Percentiles rank a stretch among this genome's conserved stretches.
Evolutionary conservation across 2,329 filamentous ascomycete genomes (phyloP).

Genomic region (Diaporthe sp.): DNA sequence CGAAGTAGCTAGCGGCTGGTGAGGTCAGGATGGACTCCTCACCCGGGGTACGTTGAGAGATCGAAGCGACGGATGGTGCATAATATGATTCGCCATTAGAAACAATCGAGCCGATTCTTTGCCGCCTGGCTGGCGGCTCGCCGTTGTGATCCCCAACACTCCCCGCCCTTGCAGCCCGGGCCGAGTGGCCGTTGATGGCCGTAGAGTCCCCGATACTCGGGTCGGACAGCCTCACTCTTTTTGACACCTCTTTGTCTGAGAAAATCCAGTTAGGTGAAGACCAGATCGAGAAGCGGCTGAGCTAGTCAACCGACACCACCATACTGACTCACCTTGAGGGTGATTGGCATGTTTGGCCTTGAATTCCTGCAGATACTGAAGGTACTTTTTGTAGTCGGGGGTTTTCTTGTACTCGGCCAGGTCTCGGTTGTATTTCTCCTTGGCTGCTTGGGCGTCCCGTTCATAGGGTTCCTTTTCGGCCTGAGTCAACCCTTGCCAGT

Average conservation of each 20-base stretch:
- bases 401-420: constrained; percentile 85
- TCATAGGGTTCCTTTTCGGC: constrained; percentile 81
- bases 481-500: constrained; percentile 80
- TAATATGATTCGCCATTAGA: constrained; percentile 62
- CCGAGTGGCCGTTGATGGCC: constrained; percentile 61
- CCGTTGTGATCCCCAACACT: constrained; percentile 27
- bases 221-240: constrained; percentile 63
- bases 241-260: constrained; percentile 63
- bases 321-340: constrained; percentile 63
- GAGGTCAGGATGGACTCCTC: constrained; percentile 61
- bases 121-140: constrained; percentile 58
- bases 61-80: constrained; percentile 54
- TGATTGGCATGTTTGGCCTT: constrained; percentile 77
- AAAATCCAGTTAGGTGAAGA: constrained; percentile 35
- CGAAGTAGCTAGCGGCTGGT: constrained; percentile 56
- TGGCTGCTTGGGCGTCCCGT: constrained; percentile 77
- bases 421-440: constrained; percentile 83
- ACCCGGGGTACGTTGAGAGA: constrained; percentile 53
- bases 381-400: constrained; percentile 75
- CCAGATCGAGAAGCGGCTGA: constrained; percentile 11
- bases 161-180: constrained; percentile 54
- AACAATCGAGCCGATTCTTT: constrained; percentile 63
- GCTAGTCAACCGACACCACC: neutral
- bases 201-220: constrained; percentile 48
- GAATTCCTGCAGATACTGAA: constrained; percentile 82